phyloP scores from a whole-genome alignment of 1,284 basidiomycete species.

The Cryptococcus maquisensis region DNA sequence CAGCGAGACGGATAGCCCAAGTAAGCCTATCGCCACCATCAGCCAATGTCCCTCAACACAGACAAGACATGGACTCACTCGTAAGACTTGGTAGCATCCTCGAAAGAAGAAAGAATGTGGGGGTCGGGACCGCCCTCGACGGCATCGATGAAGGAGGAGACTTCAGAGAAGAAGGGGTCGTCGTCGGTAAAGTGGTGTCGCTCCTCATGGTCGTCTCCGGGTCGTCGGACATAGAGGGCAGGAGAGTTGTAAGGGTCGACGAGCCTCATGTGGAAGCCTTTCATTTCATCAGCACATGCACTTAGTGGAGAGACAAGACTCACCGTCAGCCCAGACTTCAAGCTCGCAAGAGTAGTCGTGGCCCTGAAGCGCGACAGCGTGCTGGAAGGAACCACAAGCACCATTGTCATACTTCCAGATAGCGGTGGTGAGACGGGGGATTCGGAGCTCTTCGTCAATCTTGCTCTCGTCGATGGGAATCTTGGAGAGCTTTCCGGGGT shows the following conservation, averaged over 20 bases:
- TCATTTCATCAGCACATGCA: not conserved
- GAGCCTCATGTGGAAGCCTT: conserved; percentile 55
- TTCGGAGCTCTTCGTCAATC: conserved; percentile 47
- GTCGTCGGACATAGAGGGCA: conserved; percentile 74
- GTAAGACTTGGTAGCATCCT: conserved; percentile 81
- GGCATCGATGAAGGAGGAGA: conserved; percentile 76
- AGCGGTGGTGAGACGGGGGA: conserved; percentile 48
- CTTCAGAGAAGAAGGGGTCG: conserved; percentile 89
- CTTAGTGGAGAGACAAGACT: conserved; percentile 52
- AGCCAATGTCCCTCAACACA: not conserved
- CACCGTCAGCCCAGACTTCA: conserved; percentile 82
- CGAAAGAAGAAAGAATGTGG: conserved; percentile 47
- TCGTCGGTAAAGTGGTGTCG: conserved; percentile 69
- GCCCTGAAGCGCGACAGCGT: conserved; percentile 83
- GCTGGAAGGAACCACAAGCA: conserved; percentile 83
- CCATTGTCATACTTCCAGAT: conserved; percentile 82
- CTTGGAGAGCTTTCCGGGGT: conserved; percentile 78
- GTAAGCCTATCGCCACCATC: conserved; percentile 23
- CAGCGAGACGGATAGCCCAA: conserved; percentile 66
- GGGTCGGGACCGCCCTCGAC: conserved; percentile 56
- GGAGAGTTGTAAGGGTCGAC: conserved; percentile 75
- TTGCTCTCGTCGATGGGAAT: conserved; percentile 54
- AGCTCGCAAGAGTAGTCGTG: conserved; percentile 88
- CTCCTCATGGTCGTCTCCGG: conserved; percentile 79
- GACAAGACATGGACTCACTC: conserved; percentile 47